Conservation (phyloP, 2,329 filamentous ascomycete species). For the Curvularia sp. region DNA sequence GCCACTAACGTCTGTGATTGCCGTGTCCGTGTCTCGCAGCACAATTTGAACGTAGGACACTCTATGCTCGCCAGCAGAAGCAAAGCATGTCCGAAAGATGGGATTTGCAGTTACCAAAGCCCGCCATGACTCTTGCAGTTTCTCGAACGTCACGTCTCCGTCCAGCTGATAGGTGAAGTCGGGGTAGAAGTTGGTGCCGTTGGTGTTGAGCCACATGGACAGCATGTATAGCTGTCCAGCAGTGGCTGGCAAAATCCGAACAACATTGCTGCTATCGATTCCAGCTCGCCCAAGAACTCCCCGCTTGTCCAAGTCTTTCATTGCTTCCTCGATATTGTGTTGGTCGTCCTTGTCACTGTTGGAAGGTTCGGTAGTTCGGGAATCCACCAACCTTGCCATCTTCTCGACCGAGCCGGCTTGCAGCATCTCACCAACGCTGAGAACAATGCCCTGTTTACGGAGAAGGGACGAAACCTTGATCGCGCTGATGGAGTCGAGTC, state of each 20-base stretch:
- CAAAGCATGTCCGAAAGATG: slow-evolving; percentile 73
- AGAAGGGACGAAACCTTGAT: slow-evolving; percentile 81
- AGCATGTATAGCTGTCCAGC: slow-evolving; percentile 85
- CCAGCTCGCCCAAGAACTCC: slow-evolving; percentile 51
- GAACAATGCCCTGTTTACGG: slow-evolving; percentile 65
- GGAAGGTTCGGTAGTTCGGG: slow-evolving; percentile 8
- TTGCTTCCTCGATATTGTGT: slow-evolving; percentile 21
- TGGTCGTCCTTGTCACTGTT: slow-evolving; percentile 9
- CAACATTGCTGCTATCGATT: slow-evolving; percentile 57
- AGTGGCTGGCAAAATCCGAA: slow-evolving; percentile 70
- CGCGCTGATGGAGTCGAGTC: slow-evolving; percentile 88
- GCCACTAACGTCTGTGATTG: slow-evolving; percentile 40
- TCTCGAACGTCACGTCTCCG: slow-evolving; percentile 47
- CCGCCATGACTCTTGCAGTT: slow-evolving; percentile 67
- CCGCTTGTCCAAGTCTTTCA: slow-evolving; percentile 51
- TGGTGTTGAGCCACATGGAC: slow-evolving; percentile 73
- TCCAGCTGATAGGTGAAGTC: slow-evolving; percentile 69
- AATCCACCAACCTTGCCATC: slow-evolving; percentile 61
- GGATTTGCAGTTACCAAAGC: slow-evolving; percentile 62
- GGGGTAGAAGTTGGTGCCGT: slow-evolving; percentile 74
- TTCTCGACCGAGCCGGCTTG: slow-evolving; percentile 68
- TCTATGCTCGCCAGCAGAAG: slow-evolving; percentile 56
- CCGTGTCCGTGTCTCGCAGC: slow-evolving; percentile 51
- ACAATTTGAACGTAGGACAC: slow-evolving; percentile 70
- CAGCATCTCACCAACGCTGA: slow-evolving; percentile 76